Conservation (phyloP, 352 stramenopile species). For the Thraustochytrium striatum region DNA sequence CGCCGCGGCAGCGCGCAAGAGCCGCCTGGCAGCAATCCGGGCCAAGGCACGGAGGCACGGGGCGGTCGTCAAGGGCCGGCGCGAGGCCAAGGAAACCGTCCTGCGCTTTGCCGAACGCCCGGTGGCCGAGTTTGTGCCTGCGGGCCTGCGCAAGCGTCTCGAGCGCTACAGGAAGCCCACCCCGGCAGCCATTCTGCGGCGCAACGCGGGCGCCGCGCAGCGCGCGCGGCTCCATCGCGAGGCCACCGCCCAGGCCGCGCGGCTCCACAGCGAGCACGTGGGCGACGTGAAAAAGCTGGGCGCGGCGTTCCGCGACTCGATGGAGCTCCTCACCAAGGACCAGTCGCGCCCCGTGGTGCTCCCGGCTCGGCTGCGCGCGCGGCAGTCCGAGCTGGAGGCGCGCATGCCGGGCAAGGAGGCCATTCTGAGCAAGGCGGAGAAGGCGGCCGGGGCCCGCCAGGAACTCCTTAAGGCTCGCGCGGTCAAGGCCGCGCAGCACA, state of each 20-base stretch:
- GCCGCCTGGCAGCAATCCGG: too few species aligned
- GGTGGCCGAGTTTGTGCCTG: too few species aligned
- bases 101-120: too few species aligned
- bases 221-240: background rate
- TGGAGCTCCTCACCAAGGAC: conserved; percentile 1
- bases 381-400: background rate
- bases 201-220: background rate
- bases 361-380: background rate
- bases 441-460: background rate
- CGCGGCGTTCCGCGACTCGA: background rate
- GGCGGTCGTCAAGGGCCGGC: too few species aligned
- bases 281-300: background rate
- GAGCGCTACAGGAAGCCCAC: background rate
- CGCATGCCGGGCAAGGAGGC: background rate
- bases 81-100: too few species aligned
- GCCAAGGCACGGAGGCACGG: too few species aligned
- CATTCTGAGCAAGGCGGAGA: background rate
- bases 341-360: background rate
- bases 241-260: background rate
- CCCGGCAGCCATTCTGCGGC: background rate
- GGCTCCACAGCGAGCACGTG: background rate
- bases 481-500: background rate
- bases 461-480: background rate
- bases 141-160: background rate
- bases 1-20: too few species aligned